These are phyloP conservation scores for Fusarium protoensiforme DNA, from an alignment of 2,329 filamentous ascomycete genomes.

Conservation along the genomic window DNA sequence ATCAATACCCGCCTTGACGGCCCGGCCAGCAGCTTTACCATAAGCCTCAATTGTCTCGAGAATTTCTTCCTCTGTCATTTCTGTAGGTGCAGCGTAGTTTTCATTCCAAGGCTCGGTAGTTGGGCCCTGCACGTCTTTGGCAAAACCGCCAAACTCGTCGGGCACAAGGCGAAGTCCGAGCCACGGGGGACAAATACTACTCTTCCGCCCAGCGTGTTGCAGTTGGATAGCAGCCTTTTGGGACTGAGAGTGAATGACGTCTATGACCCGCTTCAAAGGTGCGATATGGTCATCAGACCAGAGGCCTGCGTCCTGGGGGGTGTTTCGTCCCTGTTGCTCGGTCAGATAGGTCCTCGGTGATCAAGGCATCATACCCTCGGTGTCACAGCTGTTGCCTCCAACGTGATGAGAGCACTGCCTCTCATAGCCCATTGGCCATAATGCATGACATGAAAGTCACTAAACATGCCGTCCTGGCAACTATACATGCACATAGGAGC, in stretches of 20 bases:
- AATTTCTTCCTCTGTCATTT: neutral
- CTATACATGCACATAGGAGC: conserved; percentile 21
- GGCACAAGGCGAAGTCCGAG: neutral
- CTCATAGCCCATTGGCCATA: conserved; percentile 15
- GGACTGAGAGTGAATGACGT: neutral
- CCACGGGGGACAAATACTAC: neutral
- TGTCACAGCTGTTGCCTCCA: neutral
- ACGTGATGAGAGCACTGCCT: neutral
- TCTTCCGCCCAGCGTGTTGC: neutral
- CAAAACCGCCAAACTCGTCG: neutral
- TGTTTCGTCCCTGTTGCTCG: neutral
- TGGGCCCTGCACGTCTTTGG: neutral
- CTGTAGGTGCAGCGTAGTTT: neutral
- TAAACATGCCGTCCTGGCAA: conserved; percentile 13
- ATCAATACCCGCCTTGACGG: neutral
- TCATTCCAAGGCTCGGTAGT: neutral
- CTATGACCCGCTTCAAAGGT: neutral
- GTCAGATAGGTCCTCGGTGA: neutral
- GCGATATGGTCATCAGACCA: neutral
- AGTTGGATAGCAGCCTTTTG: neutral
- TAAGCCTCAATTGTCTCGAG: neutral
- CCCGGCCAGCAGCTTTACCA: neutral
- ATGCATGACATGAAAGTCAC: conserved; percentile 13
- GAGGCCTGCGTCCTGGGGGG: neutral
- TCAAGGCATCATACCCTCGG: neutral